Evolutionary conservation across 148 eudicot species (phyloP), one percentile per base, ranked within the genome.

Genomic region (Dianthus caryophyllus): DNA sequence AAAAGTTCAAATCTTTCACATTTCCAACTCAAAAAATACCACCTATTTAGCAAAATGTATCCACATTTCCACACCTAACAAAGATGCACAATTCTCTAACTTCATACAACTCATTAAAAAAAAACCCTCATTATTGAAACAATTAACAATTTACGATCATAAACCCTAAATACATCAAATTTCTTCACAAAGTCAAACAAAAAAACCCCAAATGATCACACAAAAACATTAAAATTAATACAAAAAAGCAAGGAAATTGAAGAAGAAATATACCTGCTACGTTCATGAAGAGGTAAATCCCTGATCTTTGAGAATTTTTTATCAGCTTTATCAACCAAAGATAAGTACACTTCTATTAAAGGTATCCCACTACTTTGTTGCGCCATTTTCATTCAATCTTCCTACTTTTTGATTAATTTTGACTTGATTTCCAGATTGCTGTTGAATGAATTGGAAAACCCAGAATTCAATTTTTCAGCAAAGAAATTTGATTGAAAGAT

Each of bases 251-350:
- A n/a, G 18, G 30, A 25, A 54, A 65, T 33, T 13, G 44, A 22
- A 57, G 1, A 24, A 22, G 14, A 17, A 44, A 27, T 20, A 36
- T 27, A 90, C 97, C 90, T 85, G 79, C 65, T 84, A 71, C 91
- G 95, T 49, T 88, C 89, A 59, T 88, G 83, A 61, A 83, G 82
- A 30, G 97, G 91, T 69, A 90, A 84, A 70, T 90, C 97, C 61
- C 91, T 83, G 78, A 90, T 85, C 71, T 86, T 90, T 8, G 97
- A 82, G 73, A 90, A 90, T 64, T 90, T 90, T 68, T 83, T 90
- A 69, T 88, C 95, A 69, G 97, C 97, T 75, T 88, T 90, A 51
- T 81, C 86, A 27, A 88, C 94, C 30, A 88, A 84, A 65, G 87
- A 70, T 89, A 94, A 86, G 5, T 90, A 90, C 22, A 76, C 73